Conservation (phyloP, 1,139 yeast genomes). For the Pichia sp. region DNA sequence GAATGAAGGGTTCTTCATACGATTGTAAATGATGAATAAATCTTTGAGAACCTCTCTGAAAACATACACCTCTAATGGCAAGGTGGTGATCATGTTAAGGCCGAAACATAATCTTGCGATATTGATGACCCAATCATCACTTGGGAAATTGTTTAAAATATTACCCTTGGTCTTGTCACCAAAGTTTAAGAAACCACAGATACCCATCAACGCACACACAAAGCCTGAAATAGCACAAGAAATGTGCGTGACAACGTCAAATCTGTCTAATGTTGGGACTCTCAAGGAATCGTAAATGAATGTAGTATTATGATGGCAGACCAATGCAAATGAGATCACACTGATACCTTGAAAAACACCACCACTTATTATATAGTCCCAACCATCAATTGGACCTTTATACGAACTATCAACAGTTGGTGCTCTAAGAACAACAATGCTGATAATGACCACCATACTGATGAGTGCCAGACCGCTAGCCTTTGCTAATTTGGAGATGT, state of each 20-base stretch:
- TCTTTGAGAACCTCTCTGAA: conserved; percentile 82
- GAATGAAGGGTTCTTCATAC: conserved; percentile 19
- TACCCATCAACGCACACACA: conserved; percentile 77
- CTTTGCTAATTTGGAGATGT: conserved; percentile 82
- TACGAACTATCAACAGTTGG: conserved; percentile 52
- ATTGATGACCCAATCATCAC: conserved; percentile 70
- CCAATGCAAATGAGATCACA: conserved; percentile 90
- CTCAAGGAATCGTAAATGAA: conserved; percentile 83
- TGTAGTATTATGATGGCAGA: conserved; percentile 92
- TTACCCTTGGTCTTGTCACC: conserved; percentile 83
- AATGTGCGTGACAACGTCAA: conserved; percentile 75
- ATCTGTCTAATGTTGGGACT: conserved; percentile 72
- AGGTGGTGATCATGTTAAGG: conserved; percentile 89
- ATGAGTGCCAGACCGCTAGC: conserved; percentile 85
- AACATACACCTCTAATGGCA: conserved; percentile 88
- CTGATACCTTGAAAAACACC: conserved; percentile 86
- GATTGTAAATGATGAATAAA: conserved; percentile 38
- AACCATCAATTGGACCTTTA: conserved; percentile 45
- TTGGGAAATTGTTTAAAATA: conserved; percentile 79
- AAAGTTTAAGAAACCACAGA: conserved; percentile 75
- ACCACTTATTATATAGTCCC: conserved; percentile 56
- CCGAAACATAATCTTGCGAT: conserved; percentile 92
- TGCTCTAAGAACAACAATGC: conserved; percentile 71
- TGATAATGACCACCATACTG: conserved; percentile 78
- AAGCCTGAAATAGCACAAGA: conserved; percentile 81